These are phyloP conservation scores for Paecilomyces variotii DNA, from an alignment of 2,329 filamentous ascomycete genomes.

Conservation along the genomic window DNA sequence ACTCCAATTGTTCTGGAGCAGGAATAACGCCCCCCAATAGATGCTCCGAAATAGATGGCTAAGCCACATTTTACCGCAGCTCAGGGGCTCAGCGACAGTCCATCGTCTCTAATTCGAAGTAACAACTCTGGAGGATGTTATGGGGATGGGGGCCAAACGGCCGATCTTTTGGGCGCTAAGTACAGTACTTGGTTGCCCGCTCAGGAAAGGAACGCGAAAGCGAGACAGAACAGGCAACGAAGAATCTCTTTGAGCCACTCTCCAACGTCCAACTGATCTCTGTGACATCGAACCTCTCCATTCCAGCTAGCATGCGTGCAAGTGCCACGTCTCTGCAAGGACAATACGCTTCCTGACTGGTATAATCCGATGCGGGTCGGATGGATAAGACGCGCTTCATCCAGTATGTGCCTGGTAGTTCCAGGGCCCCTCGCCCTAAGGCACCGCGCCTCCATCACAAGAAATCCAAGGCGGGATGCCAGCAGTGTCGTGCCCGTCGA, in stretches of 20 bases:
- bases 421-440: not conserved
- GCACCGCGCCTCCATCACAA: slow-evolving; percentile 2
- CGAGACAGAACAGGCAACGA: not conserved
- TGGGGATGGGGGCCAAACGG: not conserved
- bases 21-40: not conserved
- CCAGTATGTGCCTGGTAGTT: not conserved
- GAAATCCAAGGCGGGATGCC: slow-evolving; percentile 8
- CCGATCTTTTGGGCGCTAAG: not conserved
- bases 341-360: not conserved
- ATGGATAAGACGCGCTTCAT: not conserved
- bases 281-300: not conserved
- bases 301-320: not conserved
- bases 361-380: not conserved
- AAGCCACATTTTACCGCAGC: not conserved
- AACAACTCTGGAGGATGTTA: not conserved
- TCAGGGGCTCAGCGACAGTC: not conserved
- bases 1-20: not conserved
- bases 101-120: not conserved
- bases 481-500: slow-evolving; percentile 9
- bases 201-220: not conserved
- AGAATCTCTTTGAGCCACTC: not conserved
- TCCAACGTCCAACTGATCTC: not conserved
- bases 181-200: not conserved
- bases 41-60: not conserved
- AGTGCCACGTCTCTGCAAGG: not conserved